Base-by-base conservation (phyloP, 2,329 filamentous ascomycete genomes). In the Chlorencoelia australis region DNA sequence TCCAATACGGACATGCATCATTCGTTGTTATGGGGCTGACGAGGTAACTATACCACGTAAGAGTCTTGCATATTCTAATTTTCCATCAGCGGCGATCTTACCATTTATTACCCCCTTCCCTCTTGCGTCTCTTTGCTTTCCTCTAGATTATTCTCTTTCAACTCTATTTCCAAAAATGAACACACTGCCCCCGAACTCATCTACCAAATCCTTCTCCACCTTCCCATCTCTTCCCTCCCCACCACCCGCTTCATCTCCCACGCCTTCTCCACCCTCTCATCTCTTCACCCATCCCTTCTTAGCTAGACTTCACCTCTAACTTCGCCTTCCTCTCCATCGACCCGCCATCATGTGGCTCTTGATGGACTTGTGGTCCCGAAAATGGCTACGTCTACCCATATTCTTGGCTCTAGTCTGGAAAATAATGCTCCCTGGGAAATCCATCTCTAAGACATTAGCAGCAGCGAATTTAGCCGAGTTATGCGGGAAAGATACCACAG, bases 121-220 rank as follows among this genome's bases (percentile, higher is more conserved):
- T 14, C 13, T 17, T 30, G 14, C 28, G 14, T n/a, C 17, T 38
- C 14, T 11, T 18, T 18, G 18, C 18, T 16, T 15, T 10, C 7
- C 14, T 7, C 4, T 7, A 8, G 4, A 28, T 33, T 30, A 14
- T 20, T 26, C 2, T 19, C 14, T 35, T 6, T 4, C 11, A 26
- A 14, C 33, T 33, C 33, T 35, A 19, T 17, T 11, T 13, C 2
- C 10, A 35, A 13, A 27, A 42, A 49, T 40, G 26, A 45, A 10
- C 18, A 32, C 18, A 40, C 50, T 9, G 46, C 49, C 3, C 10
- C 33, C 1, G 47, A 53, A 39, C 20, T 49, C 13, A 13, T 50
- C 22, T 16, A 27, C 8, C 27, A 38, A 10, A 47, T 51, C 26
- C 14, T 52, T 21, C 7, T 16, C 14, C 27, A 42, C 34, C 26